A percentile compares a stretch with the other conserved stretches of the same genome.
Evolutionary conservation across 208 protist genomes (phyloP).

Genomic region (Wallacemonas sp.): DNA sequence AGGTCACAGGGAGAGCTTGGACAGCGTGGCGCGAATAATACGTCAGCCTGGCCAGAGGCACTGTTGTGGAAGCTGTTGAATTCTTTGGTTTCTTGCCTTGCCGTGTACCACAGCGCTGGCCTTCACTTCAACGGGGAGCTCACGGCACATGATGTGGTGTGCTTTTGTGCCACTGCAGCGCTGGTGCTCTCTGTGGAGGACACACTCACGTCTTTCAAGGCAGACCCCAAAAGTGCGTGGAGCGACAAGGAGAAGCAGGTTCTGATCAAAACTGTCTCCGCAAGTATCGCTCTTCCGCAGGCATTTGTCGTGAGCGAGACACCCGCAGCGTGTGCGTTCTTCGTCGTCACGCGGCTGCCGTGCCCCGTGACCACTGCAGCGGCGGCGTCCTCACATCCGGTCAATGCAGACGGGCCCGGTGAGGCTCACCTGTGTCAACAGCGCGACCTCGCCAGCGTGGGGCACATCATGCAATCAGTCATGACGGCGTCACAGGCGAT

Average conservation of each 20-base stretch:
- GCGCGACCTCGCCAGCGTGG: constrained; percentile 51
- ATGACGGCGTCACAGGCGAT: constrained; percentile 26
- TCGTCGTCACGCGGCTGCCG: constrained; percentile 3
- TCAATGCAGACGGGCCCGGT: not conserved
- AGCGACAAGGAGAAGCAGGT: constrained; percentile 4
- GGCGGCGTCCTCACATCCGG: not conserved
- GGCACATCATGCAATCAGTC: constrained; percentile 37
- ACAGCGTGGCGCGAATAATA: constrained; percentile 1
- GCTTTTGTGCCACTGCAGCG: constrained; percentile 44
- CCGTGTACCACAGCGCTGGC: constrained; percentile 59
- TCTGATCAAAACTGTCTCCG: not conserved
- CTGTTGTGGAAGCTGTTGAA: constrained; percentile 74
- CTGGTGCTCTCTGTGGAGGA: constrained; percentile 18
- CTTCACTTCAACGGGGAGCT: constrained; percentile 72
- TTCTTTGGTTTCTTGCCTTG: constrained; percentile 59
- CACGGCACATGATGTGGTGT: constrained; percentile 62
- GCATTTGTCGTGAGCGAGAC: not conserved
- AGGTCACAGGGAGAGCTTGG: not conserved
- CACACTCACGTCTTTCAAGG: not conserved
- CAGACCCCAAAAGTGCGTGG: not conserved
- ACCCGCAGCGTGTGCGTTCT: constrained; percentile 1
- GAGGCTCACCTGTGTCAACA: constrained; percentile 29
- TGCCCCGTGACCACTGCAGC: not conserved
- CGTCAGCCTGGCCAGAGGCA: constrained; percentile 66
- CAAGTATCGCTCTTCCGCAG: constrained; percentile 3